Percentiles rank a stretch among this genome's conserved stretches.
These are phyloP conservation scores for Penicillium sp. DNA, from an alignment of 2,329 filamentous ascomycete species.

Conservation along the genomic window DNA sequence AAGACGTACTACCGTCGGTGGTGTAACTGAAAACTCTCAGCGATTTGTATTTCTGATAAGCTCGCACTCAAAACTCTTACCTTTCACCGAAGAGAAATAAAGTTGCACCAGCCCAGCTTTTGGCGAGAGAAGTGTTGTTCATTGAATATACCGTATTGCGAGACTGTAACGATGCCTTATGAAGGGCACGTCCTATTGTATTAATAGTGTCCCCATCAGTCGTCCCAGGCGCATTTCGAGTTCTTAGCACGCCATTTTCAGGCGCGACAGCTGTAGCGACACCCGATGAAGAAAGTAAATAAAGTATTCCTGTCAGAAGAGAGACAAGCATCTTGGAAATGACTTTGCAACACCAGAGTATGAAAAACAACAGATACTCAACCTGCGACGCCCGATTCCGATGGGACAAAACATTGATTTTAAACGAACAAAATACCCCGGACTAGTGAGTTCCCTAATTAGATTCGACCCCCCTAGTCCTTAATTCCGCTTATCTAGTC, in stretches of 20 bases:
- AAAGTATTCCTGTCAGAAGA: not conserved
- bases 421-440: not conserved
- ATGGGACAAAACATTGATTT: not conserved
- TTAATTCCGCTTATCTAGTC: not conserved
- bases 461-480: no score
- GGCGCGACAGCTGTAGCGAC: not conserved
- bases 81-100: constrained; percentile 7
- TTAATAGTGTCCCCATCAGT: constrained; percentile 1
- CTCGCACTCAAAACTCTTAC: not conserved
- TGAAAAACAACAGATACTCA: not conserved
- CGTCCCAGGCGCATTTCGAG: constrained; percentile 3
- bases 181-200: not conserved
- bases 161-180: not conserved
- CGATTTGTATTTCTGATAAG: not conserved
- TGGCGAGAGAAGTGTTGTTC: constrained; percentile 3
- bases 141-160: not conserved
- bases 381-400: not conserved
- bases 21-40: not conserved
- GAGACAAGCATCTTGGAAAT: not conserved
- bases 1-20: not conserved
- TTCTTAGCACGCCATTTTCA: constrained; percentile 1
- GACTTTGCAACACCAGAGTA: not conserved
- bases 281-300: not conserved
- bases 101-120: not conserved
- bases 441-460: not conserved